These are phyloP conservation scores for Marasmius sp. DNA, from an alignment of 1,284 basidiomycete genomes.

Conservation along the genomic window DNA sequence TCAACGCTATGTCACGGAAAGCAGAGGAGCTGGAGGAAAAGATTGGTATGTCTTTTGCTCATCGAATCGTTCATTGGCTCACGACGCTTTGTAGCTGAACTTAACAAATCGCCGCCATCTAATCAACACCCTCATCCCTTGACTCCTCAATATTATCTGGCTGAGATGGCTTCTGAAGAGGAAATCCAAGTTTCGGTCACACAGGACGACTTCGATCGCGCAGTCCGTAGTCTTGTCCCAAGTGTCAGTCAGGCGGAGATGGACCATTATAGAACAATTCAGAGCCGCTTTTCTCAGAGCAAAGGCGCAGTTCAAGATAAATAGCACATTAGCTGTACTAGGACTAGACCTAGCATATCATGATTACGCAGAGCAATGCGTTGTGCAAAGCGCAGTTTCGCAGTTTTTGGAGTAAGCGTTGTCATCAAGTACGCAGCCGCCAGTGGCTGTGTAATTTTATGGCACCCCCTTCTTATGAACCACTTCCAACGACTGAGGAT, in stretches of 20 bases:
- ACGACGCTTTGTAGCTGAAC: constrained; percentile 34
- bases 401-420: too few relatives aligned
- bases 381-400: too few relatives aligned
- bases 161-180: constrained; percentile 74
- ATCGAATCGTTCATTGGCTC: too few relatives aligned
- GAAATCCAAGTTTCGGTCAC: constrained; percentile 82
- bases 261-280: constrained; percentile 81
- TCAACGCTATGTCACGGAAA: constrained; percentile 92
- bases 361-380: too few relatives aligned
- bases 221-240: constrained; percentile 78
- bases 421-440: background rate
- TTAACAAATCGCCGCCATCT: constrained; percentile 46
- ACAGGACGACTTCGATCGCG: constrained; percentile 73
- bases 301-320: constrained; percentile 7
- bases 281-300: constrained; percentile 62
- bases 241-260: constrained; percentile 90
- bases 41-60: constrained; percentile 49
- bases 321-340: too few relatives aligned
- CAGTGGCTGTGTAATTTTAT: background rate
- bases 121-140: constrained; percentile 66
- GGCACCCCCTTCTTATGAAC: constrained; percentile 14
- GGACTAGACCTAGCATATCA: too few relatives aligned
- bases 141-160: constrained; percentile 91
- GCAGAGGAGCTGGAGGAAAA: constrained; percentile 77
- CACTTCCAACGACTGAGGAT: constrained; percentile 17